Percentiles rank a stretch among this genome's conserved stretches.
These are phyloP conservation scores for Solanum gracilifrons DNA, from an alignment of 257 asterid species.

Conservation along the genomic window DNA sequence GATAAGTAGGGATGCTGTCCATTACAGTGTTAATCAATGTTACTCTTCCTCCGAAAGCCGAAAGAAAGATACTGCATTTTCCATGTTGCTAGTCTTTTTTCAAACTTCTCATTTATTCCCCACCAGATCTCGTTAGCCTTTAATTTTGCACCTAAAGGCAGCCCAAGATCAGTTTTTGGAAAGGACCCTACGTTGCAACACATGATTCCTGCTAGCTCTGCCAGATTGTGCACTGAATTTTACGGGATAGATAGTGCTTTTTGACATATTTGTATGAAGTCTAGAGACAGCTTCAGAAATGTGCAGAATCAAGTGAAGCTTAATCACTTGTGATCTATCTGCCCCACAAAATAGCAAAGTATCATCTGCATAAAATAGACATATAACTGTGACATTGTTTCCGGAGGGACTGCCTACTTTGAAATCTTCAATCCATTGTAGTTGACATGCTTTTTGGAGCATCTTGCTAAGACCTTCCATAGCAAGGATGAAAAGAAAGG, in stretches of 20 bases:
- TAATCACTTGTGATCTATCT: neutral
- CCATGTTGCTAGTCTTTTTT: neutral
- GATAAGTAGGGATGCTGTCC: neutral
- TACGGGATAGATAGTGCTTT: neutral
- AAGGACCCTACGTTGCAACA: neutral
- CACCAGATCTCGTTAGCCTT: neutral
- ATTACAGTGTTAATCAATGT: neutral
- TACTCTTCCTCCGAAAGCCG: neutral
- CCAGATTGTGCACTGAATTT: neutral
- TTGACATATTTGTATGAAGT: too few species aligned
- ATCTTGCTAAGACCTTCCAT: neutral
- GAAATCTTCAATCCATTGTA: neutral
- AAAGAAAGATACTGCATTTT: neutral
- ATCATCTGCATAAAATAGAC: neutral
- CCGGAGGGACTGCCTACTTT: neutral
- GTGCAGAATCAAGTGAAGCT: neutral
- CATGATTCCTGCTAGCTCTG: neutral
- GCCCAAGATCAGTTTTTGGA: neutral
- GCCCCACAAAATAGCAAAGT: neutral
- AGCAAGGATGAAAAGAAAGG: neutral
- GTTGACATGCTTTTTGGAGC: neutral
- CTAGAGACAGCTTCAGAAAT: neutral
- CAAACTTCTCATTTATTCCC: neutral
- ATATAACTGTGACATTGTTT: neutral
- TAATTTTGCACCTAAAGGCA: neutral